Conservation (phyloP, 2,329 filamentous ascomycete genomes). For the Fusarium sororula region DNA sequence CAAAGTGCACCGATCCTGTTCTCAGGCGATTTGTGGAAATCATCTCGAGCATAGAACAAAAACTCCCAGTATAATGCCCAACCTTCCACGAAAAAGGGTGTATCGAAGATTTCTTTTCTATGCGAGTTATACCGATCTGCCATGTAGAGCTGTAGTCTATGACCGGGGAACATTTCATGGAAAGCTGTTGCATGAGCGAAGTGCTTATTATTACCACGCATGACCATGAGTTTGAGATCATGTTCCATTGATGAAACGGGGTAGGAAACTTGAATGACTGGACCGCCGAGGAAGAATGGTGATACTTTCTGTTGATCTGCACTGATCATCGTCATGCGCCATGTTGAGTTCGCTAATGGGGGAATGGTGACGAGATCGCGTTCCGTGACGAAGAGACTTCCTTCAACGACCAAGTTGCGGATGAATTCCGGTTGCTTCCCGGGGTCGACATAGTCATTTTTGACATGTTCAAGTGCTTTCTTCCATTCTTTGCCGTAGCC, state of each 20-base stretch:
- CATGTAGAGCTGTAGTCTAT: constrained; percentile 28
- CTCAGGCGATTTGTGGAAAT: constrained; percentile 25
- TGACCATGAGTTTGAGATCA: constrained; percentile 28
- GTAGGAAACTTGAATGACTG: constrained; percentile 21
- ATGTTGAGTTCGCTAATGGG: constrained; percentile 21
- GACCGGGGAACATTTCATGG: constrained; percentile 29
- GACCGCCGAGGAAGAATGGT: constrained; percentile 21
- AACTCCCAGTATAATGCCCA: constrained; percentile 36
- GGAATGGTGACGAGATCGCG: constrained; percentile 25
- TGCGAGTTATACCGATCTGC: constrained; percentile 25
- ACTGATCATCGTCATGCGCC: constrained; percentile 30
- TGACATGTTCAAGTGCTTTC: constrained; percentile 22
- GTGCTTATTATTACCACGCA: constrained; percentile 27
- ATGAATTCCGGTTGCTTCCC: constrained; percentile 23
- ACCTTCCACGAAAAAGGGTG: constrained; percentile 25
- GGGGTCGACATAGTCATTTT: constrained; percentile 29
- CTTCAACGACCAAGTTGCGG: constrained; percentile 22
- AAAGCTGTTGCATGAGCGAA: constrained; percentile 23
- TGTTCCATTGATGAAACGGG: constrained; percentile 25
- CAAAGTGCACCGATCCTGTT: constrained; percentile 25
- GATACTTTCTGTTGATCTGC: constrained; percentile 26
- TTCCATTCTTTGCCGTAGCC: constrained; percentile 29
- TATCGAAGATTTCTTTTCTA: constrained; percentile 24
- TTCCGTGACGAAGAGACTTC: constrained; percentile 25
- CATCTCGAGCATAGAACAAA: constrained; percentile 19